A percentile compares a stretch with the other conserved stretches of the same genome.
phyloP scores from a whole-genome alignment of 345 rosid genomes.

The Sonneratia caseolaris region DNA sequence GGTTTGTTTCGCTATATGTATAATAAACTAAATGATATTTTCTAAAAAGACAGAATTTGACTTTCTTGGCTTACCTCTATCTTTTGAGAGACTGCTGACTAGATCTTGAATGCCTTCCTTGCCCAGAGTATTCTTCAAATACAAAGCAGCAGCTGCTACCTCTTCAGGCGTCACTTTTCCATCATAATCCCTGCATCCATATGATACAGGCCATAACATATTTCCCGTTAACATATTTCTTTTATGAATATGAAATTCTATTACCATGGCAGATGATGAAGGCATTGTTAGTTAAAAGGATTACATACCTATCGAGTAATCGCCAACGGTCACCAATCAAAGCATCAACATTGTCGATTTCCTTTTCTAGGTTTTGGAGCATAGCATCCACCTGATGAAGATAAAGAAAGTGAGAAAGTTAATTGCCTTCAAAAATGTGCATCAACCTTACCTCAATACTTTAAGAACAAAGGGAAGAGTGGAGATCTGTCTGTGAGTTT shows the following conservation, averaged over 20 bases:
- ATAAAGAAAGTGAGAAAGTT: constrained; percentile 4
- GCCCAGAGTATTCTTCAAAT: constrained; percentile 59
- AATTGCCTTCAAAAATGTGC: constrained; percentile 2
- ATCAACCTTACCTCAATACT: neutral
- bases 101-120: constrained; percentile 73
- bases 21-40: neutral
- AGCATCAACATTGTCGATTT: constrained; percentile 76
- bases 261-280: neutral
- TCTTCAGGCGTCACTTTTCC: constrained; percentile 87
- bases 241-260: neutral
- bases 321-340: constrained; percentile 71
- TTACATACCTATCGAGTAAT: constrained; percentile 66
- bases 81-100: constrained; percentile 67
- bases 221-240: neutral
- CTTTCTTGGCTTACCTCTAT: constrained; percentile 39
- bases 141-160: constrained; percentile 76
- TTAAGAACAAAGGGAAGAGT: neutral
- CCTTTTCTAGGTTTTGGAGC: constrained; percentile 84
- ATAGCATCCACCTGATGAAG: constrained; percentile 56
- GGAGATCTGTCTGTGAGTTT: constrained; percentile 1
- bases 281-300: neutral
- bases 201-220: neutral
- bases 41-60: neutral
- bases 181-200: constrained; percentile 51
- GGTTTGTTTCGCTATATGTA: no score